Evolutionary conservation across 1,284 basidiomycete species (phyloP).

Genomic region (Sparassis latifolia): DNA sequence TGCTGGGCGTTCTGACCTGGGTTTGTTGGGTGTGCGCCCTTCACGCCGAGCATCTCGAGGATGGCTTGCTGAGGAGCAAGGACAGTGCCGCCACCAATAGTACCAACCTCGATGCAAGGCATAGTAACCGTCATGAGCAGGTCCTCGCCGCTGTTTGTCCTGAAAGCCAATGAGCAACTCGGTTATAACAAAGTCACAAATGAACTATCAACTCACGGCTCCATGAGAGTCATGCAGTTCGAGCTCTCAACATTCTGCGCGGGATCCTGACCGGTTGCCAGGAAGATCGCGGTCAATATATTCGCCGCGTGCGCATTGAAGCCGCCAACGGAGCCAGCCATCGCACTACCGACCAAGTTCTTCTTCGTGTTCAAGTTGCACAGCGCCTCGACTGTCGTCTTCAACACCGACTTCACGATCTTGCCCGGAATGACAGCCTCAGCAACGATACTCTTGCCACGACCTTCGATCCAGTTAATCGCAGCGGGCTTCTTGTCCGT

Average conservation of each 20-base stretch:
- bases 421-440: constrained; percentile 91
- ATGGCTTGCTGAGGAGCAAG: constrained; percentile 86
- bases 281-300: constrained; percentile 92
- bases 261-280: constrained; percentile 98
- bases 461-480: constrained; percentile 99
- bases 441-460: constrained; percentile 96
- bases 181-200: constrained; percentile 2
- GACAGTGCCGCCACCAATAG: constrained; percentile 93
- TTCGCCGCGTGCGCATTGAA: constrained; percentile 99
- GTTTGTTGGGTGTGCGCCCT: constrained; percentile 75
- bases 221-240: constrained; percentile 98
- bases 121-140: constrained; percentile 89
- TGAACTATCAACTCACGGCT: constrained; percentile 64
- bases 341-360: constrained; percentile 95
- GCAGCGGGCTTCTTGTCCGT: constrained; percentile 99
- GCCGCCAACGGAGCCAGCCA: constrained; percentile 96
- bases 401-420: constrained; percentile 86
- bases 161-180: constrained; percentile 23
- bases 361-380: constrained; percentile 96
- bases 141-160: constrained; percentile 85
- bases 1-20: constrained; percentile 86
- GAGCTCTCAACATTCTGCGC: constrained; percentile 99
- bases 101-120: constrained; percentile 96
- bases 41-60: constrained; percentile 87
- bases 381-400: constrained; percentile 90